phyloP scores from a whole-genome alignment of 495 filamentous ascomycete species.

The Neurospora tetrasperma region DNA sequence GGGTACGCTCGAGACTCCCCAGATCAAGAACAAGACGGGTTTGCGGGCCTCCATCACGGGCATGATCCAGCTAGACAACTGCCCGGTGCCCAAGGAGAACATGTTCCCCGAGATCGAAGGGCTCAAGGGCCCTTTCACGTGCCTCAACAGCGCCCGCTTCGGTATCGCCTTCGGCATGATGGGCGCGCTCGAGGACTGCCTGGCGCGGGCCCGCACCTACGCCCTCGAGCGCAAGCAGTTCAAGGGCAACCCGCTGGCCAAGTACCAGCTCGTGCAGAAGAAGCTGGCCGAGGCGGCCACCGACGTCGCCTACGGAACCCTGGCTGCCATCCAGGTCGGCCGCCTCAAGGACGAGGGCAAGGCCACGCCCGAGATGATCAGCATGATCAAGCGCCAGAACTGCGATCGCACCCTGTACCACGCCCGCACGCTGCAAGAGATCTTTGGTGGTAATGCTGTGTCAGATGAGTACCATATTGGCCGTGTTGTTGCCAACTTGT shows the following conservation, averaged over 20 bases:
- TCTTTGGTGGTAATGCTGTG: conserved; percentile 94
- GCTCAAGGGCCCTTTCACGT: conserved; percentile 80
- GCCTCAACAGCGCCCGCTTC: conserved; percentile 83
- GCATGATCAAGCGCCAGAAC: conserved; percentile 96
- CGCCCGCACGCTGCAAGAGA: conserved; percentile 74
- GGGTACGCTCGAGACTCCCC: conserved; percentile 82
- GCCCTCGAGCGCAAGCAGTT: conserved; percentile 90
- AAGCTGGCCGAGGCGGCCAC: conserved; percentile 89
- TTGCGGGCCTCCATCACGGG: conserved; percentile 89
- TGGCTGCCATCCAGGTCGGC: conserved; percentile 83
- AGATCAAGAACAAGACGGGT: conserved; percentile 91
- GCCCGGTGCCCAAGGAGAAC: conserved; percentile 79
- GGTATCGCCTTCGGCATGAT: conserved; percentile 92
- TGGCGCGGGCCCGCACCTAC: conserved; percentile 71
- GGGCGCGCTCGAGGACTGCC: conserved; percentile 87
- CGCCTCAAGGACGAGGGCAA: conserved; percentile 86
- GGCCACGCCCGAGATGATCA: conserved; percentile 90
- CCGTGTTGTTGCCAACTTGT: conserved; percentile 90
- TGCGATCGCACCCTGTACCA: conserved; percentile 83
- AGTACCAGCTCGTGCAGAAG: conserved; percentile 98
- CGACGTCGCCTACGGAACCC: conserved; percentile 78
- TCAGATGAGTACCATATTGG: conserved; percentile 95
- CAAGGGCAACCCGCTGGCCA: conserved; percentile 89
- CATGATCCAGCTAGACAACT: conserved; percentile 91
- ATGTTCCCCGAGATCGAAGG: conserved; percentile 93